phyloP scores from a whole-genome alignment of 768 basidiomycete species.

The Mrakia blollopis region DNA sequence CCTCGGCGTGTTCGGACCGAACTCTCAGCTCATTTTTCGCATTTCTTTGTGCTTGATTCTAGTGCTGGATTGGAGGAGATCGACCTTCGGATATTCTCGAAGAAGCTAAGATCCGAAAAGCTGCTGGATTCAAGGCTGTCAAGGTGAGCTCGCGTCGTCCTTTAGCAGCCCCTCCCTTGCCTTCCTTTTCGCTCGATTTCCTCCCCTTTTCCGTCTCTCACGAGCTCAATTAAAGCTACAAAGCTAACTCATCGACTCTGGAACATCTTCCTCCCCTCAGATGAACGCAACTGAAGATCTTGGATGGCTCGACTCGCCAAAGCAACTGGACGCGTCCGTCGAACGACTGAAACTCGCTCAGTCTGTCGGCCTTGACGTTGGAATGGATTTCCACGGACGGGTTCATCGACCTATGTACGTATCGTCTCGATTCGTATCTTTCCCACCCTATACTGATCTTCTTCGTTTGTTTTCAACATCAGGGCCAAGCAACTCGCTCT shows the following conservation, averaged over 20 bases:
- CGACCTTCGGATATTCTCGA: conserved; percentile 51
- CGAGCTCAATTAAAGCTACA: too few species aligned
- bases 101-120: conserved; percentile 54
- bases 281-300: conserved; percentile 37
- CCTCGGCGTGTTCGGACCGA: neutral
- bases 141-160: conserved; percentile 59
- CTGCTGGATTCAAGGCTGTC: conserved; percentile 62
- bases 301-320: conserved; percentile 61
- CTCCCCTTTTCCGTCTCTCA: neutral
- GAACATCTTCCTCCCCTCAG: neutral
- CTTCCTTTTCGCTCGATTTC: neutral
- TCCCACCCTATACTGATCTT: conserved; percentile 44
- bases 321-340: conserved; percentile 53
- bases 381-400: conserved; percentile 63
- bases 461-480: conserved; percentile 43
- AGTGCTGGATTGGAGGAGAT: conserved; percentile 55
- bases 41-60: neutral
- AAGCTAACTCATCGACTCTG: neutral
- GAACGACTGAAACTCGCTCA: conserved; percentile 54
- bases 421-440: neutral
- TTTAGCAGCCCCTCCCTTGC: too few species aligned
- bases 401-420: conserved; percentile 50
- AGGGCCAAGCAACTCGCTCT: conserved; percentile 66
- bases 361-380: conserved; percentile 46
- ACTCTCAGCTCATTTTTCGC: neutral